A percentile compares a stretch with the other conserved stretches of the same genome.
These are phyloP conservation scores for Globisporangium camurandrum DNA, from an alignment of 352 stramenopile species.

Conservation along the genomic window DNA sequence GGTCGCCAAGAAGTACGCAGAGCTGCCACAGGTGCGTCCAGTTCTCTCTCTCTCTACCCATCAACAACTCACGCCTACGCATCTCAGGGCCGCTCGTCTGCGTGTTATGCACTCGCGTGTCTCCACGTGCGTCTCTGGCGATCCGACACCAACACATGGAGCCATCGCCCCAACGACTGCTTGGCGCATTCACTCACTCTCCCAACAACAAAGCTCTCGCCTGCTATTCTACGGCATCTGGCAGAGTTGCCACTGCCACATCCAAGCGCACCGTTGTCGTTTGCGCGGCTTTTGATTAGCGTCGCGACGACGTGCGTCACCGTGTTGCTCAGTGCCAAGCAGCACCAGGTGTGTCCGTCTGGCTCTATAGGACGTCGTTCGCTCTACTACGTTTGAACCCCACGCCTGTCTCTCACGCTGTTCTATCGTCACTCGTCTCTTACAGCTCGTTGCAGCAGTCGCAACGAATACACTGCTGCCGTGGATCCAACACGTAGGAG, in stretches of 20 bases:
- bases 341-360: constrained; percentile 40
- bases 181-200: too few relatives aligned
- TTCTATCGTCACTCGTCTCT: not conserved
- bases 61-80: not conserved
- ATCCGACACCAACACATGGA: constrained; percentile 20
- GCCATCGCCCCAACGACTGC: too few relatives aligned
- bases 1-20: constrained; percentile 62
- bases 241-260: constrained; percentile 36
- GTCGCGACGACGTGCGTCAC: constrained; percentile 30
- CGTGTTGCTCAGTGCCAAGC: constrained; percentile 21
- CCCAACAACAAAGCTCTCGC: constrained; percentile 4
- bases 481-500: constrained; percentile 63
- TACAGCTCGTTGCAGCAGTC: constrained; percentile 18
- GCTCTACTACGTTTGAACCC: not conserved
- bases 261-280: constrained; percentile 31
- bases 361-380: too few relatives aligned
- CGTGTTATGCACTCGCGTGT: constrained; percentile 32
- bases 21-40: constrained; percentile 33
- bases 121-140: constrained; percentile 51
- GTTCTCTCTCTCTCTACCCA: not conserved
- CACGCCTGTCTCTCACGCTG: not conserved
- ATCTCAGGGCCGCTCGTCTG: constrained; percentile 10
- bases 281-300: constrained; percentile 39
- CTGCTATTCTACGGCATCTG: constrained; percentile 14
- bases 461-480: constrained; percentile 17